Evolutionary conservation across 768 basidiomycete genomes (phyloP).

Genomic region (Kwoniella dejecticola): DNA sequence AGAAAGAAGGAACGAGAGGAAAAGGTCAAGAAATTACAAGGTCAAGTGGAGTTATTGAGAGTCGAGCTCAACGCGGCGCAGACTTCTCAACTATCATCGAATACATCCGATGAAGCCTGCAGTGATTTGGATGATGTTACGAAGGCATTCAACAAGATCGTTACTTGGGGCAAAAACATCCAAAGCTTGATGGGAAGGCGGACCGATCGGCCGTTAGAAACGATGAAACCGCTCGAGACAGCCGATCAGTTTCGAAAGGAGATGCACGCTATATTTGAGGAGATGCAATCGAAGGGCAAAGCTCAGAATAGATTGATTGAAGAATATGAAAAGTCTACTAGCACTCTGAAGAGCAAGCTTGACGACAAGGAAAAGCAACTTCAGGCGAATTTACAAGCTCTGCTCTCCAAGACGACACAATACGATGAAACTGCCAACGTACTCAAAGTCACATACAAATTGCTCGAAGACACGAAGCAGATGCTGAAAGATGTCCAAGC

Average conservation of each 20-base stretch:
- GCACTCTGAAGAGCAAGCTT: not conserved
- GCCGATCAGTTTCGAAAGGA: not conserved
- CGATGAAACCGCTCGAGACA: not conserved
- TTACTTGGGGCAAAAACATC: slow-evolving; percentile 4
- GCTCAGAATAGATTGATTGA: not conserved
- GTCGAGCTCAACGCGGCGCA: not conserved
- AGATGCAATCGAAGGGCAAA: not conserved
- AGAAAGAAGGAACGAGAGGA: not conserved
- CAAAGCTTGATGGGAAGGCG: slow-evolving; percentile 5
- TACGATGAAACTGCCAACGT: not conserved
- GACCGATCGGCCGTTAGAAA: not conserved
- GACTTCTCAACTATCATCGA: not conserved
- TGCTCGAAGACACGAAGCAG: not conserved
- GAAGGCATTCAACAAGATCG: slow-evolving; percentile 61
- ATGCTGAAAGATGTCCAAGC: not conserved
- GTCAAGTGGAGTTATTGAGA: slow-evolving; percentile 2
- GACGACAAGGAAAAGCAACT: not conserved
- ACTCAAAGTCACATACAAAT: not conserved
- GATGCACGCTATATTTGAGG: not conserved
- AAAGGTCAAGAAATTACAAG: slow-evolving; percentile 4
- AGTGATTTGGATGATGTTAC: not conserved
- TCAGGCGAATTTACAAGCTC: slow-evolving; percentile 1
- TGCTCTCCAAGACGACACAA: slow-evolving; percentile 3
- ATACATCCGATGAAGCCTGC: no score
- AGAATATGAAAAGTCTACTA: not conserved